phyloP scores from a whole-genome alignment of 2,329 filamentous ascomycete genomes.

The Fusarium lyarnte region DNA sequence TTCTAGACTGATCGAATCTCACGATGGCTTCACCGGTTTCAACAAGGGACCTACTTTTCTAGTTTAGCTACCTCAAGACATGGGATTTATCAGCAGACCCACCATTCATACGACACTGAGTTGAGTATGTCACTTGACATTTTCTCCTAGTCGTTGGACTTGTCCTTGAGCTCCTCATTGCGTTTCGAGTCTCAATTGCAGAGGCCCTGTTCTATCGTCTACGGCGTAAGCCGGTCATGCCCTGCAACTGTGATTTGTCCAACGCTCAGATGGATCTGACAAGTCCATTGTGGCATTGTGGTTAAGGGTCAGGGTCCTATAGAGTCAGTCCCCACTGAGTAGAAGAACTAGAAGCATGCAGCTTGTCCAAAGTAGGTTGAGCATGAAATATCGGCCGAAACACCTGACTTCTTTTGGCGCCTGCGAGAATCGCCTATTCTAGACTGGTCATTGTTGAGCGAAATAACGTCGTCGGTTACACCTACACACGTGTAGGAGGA shows the following conservation, averaged over 20 bases:
- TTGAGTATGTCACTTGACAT: conserved; percentile 1
- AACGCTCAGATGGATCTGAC: background rate
- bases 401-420: conserved; percentile 30
- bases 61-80: background rate
- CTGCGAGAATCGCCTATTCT: conserved; percentile 9
- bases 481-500: background rate
- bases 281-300: background rate
- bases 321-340: conserved; percentile 10
- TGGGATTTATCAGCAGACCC: conserved; percentile 26
- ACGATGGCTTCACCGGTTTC: conserved; percentile 32
- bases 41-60: background rate
- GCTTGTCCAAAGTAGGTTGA: conserved; percentile 34
- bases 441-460: background rate
- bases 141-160: background rate
- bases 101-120: conserved; percentile 4
- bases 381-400: conserved; percentile 36
- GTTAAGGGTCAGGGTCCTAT: conserved; percentile 4
- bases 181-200: conserved; percentile 2
- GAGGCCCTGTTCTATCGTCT: background rate
- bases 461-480: background rate
- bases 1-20: conserved; percentile 32
- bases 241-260: conserved; percentile 24
- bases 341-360: conserved; percentile 24
- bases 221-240: background rate
- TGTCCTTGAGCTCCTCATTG: background rate